A percentile compares a stretch with the other conserved stretches of the same genome.
Conservation (phyloP, 495 filamentous ascomycete genomes). For the Aspergillus saccharolyticus region DNA sequence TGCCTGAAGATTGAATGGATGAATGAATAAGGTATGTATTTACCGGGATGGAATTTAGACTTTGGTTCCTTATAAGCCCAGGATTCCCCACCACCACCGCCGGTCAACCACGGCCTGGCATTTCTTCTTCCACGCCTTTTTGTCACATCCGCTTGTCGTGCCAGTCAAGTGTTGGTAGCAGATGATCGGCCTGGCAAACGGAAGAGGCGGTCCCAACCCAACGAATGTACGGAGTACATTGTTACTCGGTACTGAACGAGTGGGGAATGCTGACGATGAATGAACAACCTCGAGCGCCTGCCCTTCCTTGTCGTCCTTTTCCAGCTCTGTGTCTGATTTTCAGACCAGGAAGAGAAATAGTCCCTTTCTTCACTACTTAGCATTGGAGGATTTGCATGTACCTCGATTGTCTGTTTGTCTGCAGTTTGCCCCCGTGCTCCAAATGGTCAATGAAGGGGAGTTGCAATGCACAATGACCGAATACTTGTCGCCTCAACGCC, state of each 20-base stretch:
- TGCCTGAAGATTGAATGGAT: neutral
- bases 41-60: no score
- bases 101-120: neutral
- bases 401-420: neutral
- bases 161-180: neutral
- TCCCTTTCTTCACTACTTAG: neutral
- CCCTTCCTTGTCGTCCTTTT: neutral
- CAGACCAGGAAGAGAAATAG: neutral
- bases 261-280: neutral
- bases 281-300: neutral
- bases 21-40: neutral
- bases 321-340: neutral
- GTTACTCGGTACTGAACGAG: neutral
- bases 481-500: conserved; percentile 1
- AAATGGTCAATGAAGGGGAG: neutral
- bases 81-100: no score
- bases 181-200: neutral
- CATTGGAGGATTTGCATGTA: no score
- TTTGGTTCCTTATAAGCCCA: neutral
- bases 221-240: neutral
- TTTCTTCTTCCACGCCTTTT: neutral
- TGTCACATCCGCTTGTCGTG: neutral
- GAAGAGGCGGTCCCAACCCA: neutral
- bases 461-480: neutral
- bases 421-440: neutral